These are phyloP conservation scores for Mikania micrantha DNA, from an alignment of 129 eudicot genomes.

Conservation along the genomic window DNA sequence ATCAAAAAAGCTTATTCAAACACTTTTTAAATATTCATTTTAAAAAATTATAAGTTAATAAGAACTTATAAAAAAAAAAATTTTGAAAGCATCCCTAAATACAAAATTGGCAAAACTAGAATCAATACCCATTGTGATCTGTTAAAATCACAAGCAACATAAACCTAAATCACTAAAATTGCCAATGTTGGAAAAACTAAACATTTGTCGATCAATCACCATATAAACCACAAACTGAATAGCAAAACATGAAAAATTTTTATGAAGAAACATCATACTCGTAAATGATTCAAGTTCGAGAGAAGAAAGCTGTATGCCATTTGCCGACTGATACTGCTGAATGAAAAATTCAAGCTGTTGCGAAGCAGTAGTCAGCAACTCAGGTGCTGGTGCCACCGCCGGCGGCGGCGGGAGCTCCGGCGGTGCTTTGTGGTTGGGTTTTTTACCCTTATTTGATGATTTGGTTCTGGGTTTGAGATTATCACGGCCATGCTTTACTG, in stretches of 20 bases:
- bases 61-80: too few species aligned
- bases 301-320: slow-evolving; percentile 48
- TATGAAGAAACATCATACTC: slow-evolving; percentile 18
- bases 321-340: slow-evolving; percentile 50
- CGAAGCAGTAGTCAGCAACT: slow-evolving; percentile 30
- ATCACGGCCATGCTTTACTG: slow-evolving; percentile 1
- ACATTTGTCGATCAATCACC: background rate
- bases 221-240: background rate
- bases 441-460: slow-evolving; percentile 26
- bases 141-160: too few species aligned
- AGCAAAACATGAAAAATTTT: background rate
- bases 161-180: background rate
- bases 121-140: too few species aligned
- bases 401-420: slow-evolving; percentile 10
- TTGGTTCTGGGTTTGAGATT: slow-evolving; percentile 20
- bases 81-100: too few species aligned
- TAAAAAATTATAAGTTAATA: too few species aligned
- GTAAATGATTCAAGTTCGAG: slow-evolving; percentile 57
- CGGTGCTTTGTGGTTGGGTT: slow-evolving; percentile 10
- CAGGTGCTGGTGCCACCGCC: slow-evolving; percentile 11
- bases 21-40: too few species aligned
- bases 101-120: too few species aligned
- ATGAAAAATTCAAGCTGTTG: slow-evolving; percentile 55
- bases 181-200: background rate
- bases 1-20: too few species aligned